phyloP scores from a whole-genome alignment of 768 basidiomycete species.

The Mycena vitilis region DNA sequence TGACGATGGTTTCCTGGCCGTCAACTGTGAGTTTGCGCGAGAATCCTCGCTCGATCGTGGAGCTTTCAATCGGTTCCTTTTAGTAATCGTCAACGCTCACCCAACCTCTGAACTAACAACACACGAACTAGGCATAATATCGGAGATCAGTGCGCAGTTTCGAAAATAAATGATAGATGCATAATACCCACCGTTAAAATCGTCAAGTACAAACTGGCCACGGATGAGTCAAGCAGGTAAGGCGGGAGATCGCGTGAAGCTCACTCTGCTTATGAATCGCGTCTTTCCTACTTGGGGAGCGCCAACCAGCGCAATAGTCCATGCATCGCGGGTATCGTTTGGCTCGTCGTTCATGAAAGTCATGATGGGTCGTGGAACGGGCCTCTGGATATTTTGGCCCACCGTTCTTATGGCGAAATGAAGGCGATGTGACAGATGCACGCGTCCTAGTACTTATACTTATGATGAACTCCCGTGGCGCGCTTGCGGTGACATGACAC shows the following conservation, averaged over 20 bases:
- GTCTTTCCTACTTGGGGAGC: constrained; percentile 35
- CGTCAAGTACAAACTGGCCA: constrained; percentile 33
- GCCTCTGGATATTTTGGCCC: neutral
- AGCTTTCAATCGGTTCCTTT: constrained; percentile 28
- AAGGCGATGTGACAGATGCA: constrained; percentile 25
- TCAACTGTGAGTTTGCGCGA: constrained; percentile 29
- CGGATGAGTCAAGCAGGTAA: constrained; percentile 8
- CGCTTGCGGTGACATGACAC: constrained; percentile 12
- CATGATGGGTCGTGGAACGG: constrained; percentile 25
- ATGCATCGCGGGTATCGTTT: constrained; percentile 29
- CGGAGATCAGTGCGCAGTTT: constrained; percentile 3
- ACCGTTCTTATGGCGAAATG: constrained; percentile 25
- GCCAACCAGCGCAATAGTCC: constrained; percentile 35
- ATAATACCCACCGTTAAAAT: constrained; percentile 26
- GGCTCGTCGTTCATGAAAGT: constrained; percentile 30
- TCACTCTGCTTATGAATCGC: constrained; percentile 34
- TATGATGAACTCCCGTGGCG: constrained; percentile 9
- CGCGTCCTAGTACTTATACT: neutral
- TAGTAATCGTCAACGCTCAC: neutral
- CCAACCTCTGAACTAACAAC: neutral
- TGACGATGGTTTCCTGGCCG: constrained; percentile 32
- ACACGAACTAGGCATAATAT: constrained; percentile 22
- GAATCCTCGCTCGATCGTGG: constrained; percentile 29
- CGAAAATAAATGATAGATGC: neutral
- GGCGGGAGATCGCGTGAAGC: constrained; percentile 6